Evolutionary conservation across 257 asterid genomes (phyloP).

Genomic region (Handroanthus guayacan): DNA sequence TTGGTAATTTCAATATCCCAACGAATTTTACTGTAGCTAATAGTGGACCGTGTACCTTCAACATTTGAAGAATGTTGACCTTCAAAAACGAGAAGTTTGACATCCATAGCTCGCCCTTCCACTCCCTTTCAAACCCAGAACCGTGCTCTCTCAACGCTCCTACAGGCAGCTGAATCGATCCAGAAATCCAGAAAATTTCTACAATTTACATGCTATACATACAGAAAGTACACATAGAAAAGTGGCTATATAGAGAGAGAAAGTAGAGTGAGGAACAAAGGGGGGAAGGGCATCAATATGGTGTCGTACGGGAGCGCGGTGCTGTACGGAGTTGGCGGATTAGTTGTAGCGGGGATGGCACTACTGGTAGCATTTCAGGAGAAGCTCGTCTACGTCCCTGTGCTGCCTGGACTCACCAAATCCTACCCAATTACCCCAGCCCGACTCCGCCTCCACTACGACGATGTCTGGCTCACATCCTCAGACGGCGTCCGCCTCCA

Average conservation of each 20-base stretch:
- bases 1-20: no score
- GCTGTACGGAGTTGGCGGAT: constrained; percentile 87
- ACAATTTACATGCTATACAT: background rate
- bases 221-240: background rate
- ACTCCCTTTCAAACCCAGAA: background rate
- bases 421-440: constrained; percentile 94
- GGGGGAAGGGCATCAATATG: constrained; percentile 50
- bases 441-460: constrained; percentile 79
- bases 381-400: constrained; percentile 95
- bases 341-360: constrained; percentile 94
- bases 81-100: background rate
- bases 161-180: background rate
- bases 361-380: constrained; percentile 94
- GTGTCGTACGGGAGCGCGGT: constrained; percentile 76
- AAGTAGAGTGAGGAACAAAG: constrained; percentile 32
- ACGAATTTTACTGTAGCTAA: no score
- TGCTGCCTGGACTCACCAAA: constrained; percentile 87
- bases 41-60: no score
- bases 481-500: constrained; percentile 98
- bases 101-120: background rate
- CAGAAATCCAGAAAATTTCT: background rate
- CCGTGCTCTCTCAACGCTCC: no score
- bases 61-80: no score
- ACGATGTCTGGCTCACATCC: constrained; percentile 97
- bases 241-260: constrained; percentile 16